Percentiles rank a stretch among this genome's conserved stretches.
These are phyloP conservation scores for Dactylellina leptospora DNA, from an alignment of 2,329 filamentous ascomycete genomes.

Conservation along the genomic window DNA sequence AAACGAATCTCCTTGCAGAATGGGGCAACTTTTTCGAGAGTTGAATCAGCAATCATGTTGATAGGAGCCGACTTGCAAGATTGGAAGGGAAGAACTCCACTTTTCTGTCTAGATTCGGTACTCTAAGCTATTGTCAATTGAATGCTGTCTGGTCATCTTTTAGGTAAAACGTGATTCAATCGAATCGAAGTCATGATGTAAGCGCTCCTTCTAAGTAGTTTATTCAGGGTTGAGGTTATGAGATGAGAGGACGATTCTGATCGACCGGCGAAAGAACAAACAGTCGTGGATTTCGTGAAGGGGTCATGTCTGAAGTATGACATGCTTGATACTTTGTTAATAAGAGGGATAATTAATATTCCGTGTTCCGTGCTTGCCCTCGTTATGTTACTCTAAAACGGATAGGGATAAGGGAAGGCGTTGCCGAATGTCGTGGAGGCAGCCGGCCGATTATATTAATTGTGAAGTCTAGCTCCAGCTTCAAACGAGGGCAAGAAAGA, in stretches of 20 bases:
- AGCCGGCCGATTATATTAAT: slow-evolving; percentile 14
- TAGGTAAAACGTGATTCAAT: no score
- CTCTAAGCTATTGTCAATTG: slow-evolving; percentile 19
- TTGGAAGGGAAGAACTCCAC: slow-evolving; percentile 2
- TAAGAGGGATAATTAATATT: slow-evolving; percentile 32
- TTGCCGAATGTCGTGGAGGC: slow-evolving; percentile 20
- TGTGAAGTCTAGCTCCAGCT: slow-evolving; percentile 6
- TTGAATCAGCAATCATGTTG: slow-evolving; percentile 20
- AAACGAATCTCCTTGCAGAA: slow-evolving; percentile 44
- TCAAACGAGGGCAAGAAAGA: slow-evolving; percentile 4
- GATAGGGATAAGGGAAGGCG: slow-evolving; percentile 3
- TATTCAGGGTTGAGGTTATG: no score
- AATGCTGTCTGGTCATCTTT: slow-evolving; percentile 8
- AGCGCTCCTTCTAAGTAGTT: no score
- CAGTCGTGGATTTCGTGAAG: slow-evolving; percentile 1
- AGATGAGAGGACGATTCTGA: slow-evolving; percentile 20
- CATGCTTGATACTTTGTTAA: slow-evolving; percentile 20
- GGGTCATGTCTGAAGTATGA: slow-evolving; percentile 17
- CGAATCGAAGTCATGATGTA: no score
- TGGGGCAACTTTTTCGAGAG: slow-evolving; percentile 47
- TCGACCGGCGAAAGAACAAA: slow-evolving; percentile 23
- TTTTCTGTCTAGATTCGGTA: slow-evolving; percentile 23
- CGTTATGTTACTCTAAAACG: slow-evolving; percentile 3
- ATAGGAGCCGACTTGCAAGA: slow-evolving; percentile 12
- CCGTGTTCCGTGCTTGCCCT: slow-evolving; percentile 11